A percentile compares a stretch with the other conserved stretches of the same genome.
Evolutionary conservation across 768 basidiomycete species (phyloP).

Genomic region (Candolleomyces eurysporus): DNA sequence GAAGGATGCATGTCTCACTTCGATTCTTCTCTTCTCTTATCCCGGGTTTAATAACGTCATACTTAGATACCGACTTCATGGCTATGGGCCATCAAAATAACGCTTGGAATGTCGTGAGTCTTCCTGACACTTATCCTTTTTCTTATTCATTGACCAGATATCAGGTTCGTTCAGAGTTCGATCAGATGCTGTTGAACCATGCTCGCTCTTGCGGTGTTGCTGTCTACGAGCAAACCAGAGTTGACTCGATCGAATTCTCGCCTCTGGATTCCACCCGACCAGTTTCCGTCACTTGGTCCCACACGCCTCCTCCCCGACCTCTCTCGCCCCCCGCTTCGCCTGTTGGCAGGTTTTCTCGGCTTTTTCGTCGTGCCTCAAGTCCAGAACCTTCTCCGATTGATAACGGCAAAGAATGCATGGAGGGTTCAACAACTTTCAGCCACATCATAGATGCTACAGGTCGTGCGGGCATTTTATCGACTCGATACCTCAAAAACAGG

Average conservation of each 20-base stretch:
- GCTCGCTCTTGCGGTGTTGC: conserved; percentile 49
- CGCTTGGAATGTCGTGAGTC: conserved; percentile 61
- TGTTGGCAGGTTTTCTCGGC: conserved; percentile 23
- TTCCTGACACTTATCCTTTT: background rate
- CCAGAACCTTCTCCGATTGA: conserved; percentile 6
- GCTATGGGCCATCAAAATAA: conserved; percentile 52
- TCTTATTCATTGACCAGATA: background rate
- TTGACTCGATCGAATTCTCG: conserved; percentile 46
- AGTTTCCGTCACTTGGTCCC: conserved; percentile 52
- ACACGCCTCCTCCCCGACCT: conserved; percentile 39
- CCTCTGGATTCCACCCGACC: conserved; percentile 39
- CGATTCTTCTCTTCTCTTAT: conserved; percentile 1
- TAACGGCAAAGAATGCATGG: conserved; percentile 17
- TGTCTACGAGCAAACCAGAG: conserved; percentile 55
- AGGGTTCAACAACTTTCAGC: conserved; percentile 58
- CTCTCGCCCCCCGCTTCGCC: conserved; percentile 43
- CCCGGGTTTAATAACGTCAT: conserved; percentile 1
- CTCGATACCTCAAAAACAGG: conserved; percentile 66
- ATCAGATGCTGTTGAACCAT: conserved; percentile 56
- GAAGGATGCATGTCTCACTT: conserved; percentile 51
- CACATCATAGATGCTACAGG: conserved; percentile 75
- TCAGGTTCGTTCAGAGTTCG: conserved; percentile 60
- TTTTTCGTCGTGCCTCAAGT: conserved; percentile 12
- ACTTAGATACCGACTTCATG: conserved; percentile 57
- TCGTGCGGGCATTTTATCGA: conserved; percentile 68